These are phyloP conservation scores for Coniochaeta hoffmannii DNA, from an alignment of 2,329 filamentous ascomycete species.

Conservation along the genomic window DNA sequence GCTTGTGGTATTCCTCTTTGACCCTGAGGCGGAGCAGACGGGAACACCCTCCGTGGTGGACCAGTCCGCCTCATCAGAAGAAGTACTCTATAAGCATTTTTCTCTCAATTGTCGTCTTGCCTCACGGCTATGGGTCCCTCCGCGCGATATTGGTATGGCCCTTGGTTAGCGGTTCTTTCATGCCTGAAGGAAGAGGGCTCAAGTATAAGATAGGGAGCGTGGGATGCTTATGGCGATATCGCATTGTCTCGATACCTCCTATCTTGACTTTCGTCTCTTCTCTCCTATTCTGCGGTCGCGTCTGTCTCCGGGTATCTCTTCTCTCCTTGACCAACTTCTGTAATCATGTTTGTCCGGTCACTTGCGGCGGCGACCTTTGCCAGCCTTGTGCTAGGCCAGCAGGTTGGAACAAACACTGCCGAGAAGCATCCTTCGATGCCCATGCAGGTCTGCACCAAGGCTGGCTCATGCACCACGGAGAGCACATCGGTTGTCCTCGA, in stretches of 20 bases:
- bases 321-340: not conserved
- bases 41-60: not conserved
- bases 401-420: conserved; percentile 28
- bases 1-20: not conserved
- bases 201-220: not conserved
- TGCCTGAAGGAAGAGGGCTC: not conserved
- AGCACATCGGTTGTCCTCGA: conserved; percentile 39
- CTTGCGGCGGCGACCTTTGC: conserved; percentile 17
- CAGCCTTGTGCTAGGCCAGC: conserved; percentile 21
- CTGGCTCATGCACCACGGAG: conserved; percentile 33
- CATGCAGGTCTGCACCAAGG: conserved; percentile 36
- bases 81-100: not conserved
- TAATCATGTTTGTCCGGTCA: conserved; percentile 2
- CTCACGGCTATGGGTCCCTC: not conserved
- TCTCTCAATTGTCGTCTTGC: not conserved
- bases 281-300: not conserved
- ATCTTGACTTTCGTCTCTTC: not conserved
- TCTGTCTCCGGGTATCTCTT: not conserved
- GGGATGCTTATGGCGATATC: not conserved
- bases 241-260: not conserved
- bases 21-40: not conserved
- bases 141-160: not conserved
- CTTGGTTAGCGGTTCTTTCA: not conserved
- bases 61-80: not conserved
- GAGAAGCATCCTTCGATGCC: conserved; percentile 39